Evolutionary conservation across 331 rosid species (phyloP).

Genomic region (Acacia concinna): DNA sequence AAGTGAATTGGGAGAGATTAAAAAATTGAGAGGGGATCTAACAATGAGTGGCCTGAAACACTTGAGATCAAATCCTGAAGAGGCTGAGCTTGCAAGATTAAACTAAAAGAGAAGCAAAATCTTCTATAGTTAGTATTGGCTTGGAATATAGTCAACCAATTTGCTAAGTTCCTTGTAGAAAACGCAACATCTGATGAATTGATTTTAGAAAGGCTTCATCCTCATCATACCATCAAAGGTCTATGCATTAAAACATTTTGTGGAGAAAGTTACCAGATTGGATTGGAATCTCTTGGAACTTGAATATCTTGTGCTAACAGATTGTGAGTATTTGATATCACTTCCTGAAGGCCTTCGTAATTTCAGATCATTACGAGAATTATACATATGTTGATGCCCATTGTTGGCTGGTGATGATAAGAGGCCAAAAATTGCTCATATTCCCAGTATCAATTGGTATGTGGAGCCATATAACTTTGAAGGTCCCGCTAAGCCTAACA

Average conservation of each 20-base stretch:
- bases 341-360: not conserved
- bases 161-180: too few species aligned
- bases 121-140: not conserved
- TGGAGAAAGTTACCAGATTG: slow-evolving; percentile 35
- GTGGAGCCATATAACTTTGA: too few species aligned
- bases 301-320: not conserved
- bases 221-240: slow-evolving; percentile 31
- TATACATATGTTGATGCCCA: fast-evolving
- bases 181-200: too few species aligned
- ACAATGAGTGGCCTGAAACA: slow-evolving; percentile 1
- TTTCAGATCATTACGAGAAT: not conserved
- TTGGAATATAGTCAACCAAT: too few species aligned
- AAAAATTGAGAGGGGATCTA: not conserved
- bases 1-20: slow-evolving; percentile 10
- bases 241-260: not conserved
- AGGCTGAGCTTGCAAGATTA: not conserved
- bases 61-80: not conserved
- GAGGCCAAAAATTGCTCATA: not conserved
- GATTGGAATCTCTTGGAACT: slow-evolving; percentile 28
- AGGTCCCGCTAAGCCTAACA: too few species aligned
- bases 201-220: slow-evolving; percentile 25
- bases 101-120: not conserved
- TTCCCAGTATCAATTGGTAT: too few species aligned
- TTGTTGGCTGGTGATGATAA: not conserved
- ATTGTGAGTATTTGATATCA: slow-evolving; percentile 14